Base-by-base conservation (phyloP, 345 rosid genomes). In the Dovyalis caffra region DNA sequence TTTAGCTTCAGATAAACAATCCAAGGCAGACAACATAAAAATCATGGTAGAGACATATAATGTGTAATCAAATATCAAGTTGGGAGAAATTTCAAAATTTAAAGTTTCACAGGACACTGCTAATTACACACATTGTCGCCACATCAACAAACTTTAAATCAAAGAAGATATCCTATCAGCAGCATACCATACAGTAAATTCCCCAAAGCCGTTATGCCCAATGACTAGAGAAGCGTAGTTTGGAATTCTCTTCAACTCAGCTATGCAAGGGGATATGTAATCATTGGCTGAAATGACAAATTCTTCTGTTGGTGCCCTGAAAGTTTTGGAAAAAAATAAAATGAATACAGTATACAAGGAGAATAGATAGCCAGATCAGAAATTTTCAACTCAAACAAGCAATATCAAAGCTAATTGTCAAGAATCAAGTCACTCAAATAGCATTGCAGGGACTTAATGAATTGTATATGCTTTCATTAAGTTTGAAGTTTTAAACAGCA, bases 111-210 rank as follows among this genome's bases (percentile, higher is more conserved):
- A n/a, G n/a, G 58, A 18, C 32, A 70, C 51, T 40, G 18, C 34
- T 21, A 34, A 34, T 25, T 37, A 53, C 51, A 64, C 25, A 25
- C 45, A 65, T 56, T 16, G 9, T 65, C 73, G 35, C 70, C 49
- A 26, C 66, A 40, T 66, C 28, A 1, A 5, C 37, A 34, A 45
- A 40, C 25, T 18, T 6, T 18, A 33, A 68, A 64, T 16, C 45
- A 75, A 62, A 75, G 34, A 62, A 68, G 21, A 74, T 23, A 32
- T 66, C 45, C 5, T 43, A 43, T 72, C 77, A 43, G 53, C 40
- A 74, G 69, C 86, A n/a, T 90, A 95, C 98, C 99, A 93, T 76
- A 95, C 8, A 61, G 83, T 85, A 79, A 95, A 95, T 76, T 93
- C 94, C 69, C 93, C 96, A 75, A 81, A 76, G 80, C 89, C 94